These are phyloP conservation scores for Thielaviopsis euricoi DNA, from an alignment of 2,329 filamentous ascomycete species.

Conservation along the genomic window DNA sequence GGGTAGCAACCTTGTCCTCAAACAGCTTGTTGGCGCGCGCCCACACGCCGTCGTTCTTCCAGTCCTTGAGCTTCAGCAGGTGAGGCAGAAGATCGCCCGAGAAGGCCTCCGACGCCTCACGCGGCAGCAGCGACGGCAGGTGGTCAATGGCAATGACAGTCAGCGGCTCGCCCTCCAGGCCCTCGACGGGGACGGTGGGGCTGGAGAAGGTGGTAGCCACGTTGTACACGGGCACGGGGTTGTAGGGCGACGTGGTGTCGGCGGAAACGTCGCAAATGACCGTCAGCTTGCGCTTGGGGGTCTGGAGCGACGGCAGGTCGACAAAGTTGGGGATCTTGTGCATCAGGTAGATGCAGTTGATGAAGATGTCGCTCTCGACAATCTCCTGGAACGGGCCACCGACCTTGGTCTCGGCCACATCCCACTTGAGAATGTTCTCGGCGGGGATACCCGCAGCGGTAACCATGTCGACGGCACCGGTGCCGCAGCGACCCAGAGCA, in stretches of 20 bases:
- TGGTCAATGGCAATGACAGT: slow-evolving; percentile 82
- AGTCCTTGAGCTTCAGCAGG: slow-evolving; percentile 61
- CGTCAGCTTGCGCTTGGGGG: slow-evolving; percentile 52
- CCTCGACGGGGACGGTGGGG: slow-evolving; percentile 63
- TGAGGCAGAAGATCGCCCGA: slow-evolving; percentile 62
- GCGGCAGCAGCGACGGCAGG: slow-evolving; percentile 64
- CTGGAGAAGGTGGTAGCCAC: slow-evolving; percentile 75
- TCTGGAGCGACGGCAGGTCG: slow-evolving; percentile 49
- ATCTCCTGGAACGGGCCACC: slow-evolving; percentile 70
- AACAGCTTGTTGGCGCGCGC: slow-evolving; percentile 69
- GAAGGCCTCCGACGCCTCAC: slow-evolving; percentile 79
- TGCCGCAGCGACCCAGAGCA: slow-evolving; percentile 66
- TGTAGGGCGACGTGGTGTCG: slow-evolving; percentile 58
- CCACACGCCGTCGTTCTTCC: slow-evolving; percentile 63
- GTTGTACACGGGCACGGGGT: slow-evolving; percentile 61
- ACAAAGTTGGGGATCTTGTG: slow-evolving; percentile 70
- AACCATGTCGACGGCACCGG: slow-evolving; percentile 65
- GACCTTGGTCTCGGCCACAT: slow-evolving; percentile 58
- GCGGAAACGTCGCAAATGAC: slow-evolving; percentile 69
- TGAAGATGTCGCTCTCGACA: slow-evolving; percentile 55
- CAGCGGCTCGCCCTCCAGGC: slow-evolving; percentile 41
- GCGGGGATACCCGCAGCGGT: slow-evolving; percentile 45
- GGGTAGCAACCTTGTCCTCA: slow-evolving; percentile 58
- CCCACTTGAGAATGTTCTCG: slow-evolving; percentile 42
- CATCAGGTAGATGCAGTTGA: slow-evolving; percentile 82